These are phyloP conservation scores for Gossypium ekmanianum DNA, from an alignment of 345 rosid species.

Conservation along the genomic window DNA sequence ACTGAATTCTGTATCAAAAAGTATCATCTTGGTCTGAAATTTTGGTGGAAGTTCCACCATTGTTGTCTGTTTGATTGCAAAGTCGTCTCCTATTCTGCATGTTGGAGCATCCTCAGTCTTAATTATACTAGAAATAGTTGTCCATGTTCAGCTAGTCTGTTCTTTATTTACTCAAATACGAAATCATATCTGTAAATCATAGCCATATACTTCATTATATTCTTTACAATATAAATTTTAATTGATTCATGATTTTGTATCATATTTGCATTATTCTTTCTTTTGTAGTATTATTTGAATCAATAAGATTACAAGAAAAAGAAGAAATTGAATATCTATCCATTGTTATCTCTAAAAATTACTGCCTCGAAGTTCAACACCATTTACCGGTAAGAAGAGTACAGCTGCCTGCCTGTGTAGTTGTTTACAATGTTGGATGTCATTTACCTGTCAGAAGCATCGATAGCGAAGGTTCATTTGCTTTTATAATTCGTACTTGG, in stretches of 20 bases:
- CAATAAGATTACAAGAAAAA: no score
- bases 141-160: constrained; percentile 22
- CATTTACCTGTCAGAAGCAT: not conserved
- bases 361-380: not conserved
- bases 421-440: not conserved
- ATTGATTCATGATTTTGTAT: not conserved
- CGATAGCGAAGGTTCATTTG: constrained; percentile 6
- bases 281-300: no score
- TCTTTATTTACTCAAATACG: constrained; percentile 15
- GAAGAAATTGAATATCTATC: no score
- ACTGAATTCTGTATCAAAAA: not conserved
- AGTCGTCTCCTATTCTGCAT: not conserved
- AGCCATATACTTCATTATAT: constrained; percentile 10
- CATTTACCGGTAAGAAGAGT: not conserved
- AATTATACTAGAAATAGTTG: constrained; percentile 14
- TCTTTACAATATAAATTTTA: not conserved
- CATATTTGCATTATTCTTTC: no score
- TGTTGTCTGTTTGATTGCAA: not conserved
- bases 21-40: constrained; percentile 9
- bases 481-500: not conserved
- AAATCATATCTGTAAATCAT: constrained; percentile 5
- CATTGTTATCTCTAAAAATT: not conserved
- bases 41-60: constrained; percentile 20
- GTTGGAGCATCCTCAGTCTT: constrained; percentile 15
- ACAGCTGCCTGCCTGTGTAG: not conserved